Evolutionary conservation across 768 basidiomycete species (phyloP).

Genomic region (Suillus plorans): DNA sequence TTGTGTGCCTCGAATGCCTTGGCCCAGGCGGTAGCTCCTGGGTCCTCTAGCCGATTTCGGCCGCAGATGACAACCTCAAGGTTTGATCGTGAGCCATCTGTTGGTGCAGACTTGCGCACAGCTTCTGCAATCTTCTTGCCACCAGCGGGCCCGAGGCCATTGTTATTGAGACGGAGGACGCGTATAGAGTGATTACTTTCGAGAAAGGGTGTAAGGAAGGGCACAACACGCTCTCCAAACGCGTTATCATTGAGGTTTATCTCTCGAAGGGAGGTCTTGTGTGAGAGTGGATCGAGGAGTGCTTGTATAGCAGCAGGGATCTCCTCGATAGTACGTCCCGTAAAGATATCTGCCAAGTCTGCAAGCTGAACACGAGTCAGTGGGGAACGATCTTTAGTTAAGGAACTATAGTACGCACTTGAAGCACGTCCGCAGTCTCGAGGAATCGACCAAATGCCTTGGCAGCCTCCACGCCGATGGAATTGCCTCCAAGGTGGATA

Average conservation of each 20-base stretch:
- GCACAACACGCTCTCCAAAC: slow-evolving; percentile 92
- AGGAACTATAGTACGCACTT: slow-evolving; percentile 47
- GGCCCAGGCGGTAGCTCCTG: slow-evolving; percentile 81
- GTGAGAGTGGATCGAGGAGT: slow-evolving; percentile 83
- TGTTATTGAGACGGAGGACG: slow-evolving; percentile 91
- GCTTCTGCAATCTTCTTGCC: slow-evolving; percentile 86
- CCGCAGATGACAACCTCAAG: slow-evolving; percentile 87
- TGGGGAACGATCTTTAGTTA: slow-evolving; percentile 6
- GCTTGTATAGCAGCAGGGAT: slow-evolving; percentile 88
- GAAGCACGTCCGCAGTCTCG: slow-evolving; percentile 60
- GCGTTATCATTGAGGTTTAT: slow-evolving; percentile 95
- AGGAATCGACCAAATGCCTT: slow-evolving; percentile 80
- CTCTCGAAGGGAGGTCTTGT: slow-evolving; percentile 78
- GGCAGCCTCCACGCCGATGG: slow-evolving; percentile 89
- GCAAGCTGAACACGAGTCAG: slow-evolving; percentile 62
- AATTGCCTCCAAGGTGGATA: slow-evolving; percentile 93
- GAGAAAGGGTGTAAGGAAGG: slow-evolving; percentile 90
- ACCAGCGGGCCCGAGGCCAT: slow-evolving; percentile 90
- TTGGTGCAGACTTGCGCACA: slow-evolving; percentile 72
- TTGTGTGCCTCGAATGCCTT: slow-evolving; percentile 85
- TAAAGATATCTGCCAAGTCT: slow-evolving; percentile 97
- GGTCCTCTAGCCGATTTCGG: slow-evolving; percentile 93
- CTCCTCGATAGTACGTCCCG: slow-evolving; percentile 91
- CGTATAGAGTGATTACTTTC: slow-evolving; percentile 79
- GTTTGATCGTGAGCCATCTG: slow-evolving; percentile 66